phyloP scores from a whole-genome alignment of 1,284 basidiomycete genomes.

The Cutaneotrichosporon sp. region DNA sequence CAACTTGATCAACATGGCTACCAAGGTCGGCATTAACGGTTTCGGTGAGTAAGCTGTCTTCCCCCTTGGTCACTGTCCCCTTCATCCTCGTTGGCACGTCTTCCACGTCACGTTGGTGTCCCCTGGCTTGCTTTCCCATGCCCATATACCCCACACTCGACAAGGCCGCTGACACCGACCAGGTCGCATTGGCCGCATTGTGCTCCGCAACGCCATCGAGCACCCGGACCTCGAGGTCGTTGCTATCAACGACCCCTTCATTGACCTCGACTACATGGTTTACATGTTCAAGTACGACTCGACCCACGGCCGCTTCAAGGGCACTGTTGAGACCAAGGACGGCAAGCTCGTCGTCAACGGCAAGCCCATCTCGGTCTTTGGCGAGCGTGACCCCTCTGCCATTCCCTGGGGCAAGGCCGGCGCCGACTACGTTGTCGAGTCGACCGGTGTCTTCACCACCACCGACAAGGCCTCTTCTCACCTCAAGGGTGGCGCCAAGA shows the following conservation, averaged over 20 bases:
- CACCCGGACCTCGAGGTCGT: constrained; percentile 75
- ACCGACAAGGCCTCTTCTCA: constrained; percentile 82
- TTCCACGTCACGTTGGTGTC: not conserved
- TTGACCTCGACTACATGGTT: constrained; percentile 94
- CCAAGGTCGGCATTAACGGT: constrained; percentile 94
- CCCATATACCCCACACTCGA: not conserved
- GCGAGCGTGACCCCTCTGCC: constrained; percentile 80
- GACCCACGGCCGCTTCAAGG: constrained; percentile 94
- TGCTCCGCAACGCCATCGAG: constrained; percentile 84
- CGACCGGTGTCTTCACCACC: constrained; percentile 99
- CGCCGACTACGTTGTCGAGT: constrained; percentile 94
- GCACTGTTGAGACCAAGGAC: constrained; percentile 76
- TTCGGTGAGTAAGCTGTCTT: constrained; percentile 66
- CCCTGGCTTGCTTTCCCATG: not conserved
- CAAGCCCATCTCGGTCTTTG: constrained; percentile 75
- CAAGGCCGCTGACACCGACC: constrained; percentile 1
- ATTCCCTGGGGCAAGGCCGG: constrained; percentile 81
- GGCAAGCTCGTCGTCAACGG: constrained; percentile 88
- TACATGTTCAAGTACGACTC: constrained; percentile 99
- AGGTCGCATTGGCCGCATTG: constrained; percentile 98
- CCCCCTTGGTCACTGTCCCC: not conserved
- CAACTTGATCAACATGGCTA: constrained; percentile 52
- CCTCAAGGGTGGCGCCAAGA: constrained; percentile 99
- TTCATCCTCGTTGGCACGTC: not conserved
- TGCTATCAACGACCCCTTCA: constrained; percentile 93